Evolutionary conservation across 768 basidiomycete species (phyloP).

Genomic region (Rhizopogon vesiculosus): DNA sequence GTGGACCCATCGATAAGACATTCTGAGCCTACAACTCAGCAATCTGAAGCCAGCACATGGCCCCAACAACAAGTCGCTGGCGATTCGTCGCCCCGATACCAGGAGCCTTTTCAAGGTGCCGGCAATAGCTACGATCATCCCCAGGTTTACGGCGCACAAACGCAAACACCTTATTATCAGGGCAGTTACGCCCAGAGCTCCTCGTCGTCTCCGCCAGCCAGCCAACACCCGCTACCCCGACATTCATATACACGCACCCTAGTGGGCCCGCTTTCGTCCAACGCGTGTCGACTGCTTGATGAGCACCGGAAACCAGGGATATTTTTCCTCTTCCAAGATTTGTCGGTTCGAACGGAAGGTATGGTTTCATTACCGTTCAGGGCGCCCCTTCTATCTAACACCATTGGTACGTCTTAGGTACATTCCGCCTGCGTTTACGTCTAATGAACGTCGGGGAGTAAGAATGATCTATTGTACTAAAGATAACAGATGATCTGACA

Average conservation of each 20-base stretch:
- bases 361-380: constrained; percentile 23
- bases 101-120: constrained; percentile 19
- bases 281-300: constrained; percentile 80
- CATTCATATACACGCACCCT: constrained; percentile 82
- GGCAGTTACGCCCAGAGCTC: constrained; percentile 18
- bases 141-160: constrained; percentile 17
- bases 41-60: constrained; percentile 31
- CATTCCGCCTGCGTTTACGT: constrained; percentile 80
- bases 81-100: constrained; percentile 15
- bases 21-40: constrained; percentile 27
- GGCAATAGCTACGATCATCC: constrained; percentile 16
- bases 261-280: constrained; percentile 84
- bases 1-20: constrained; percentile 37
- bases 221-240: constrained; percentile 46
- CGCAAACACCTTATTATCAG: constrained; percentile 28
- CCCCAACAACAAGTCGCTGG: constrained; percentile 13
- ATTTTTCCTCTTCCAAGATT: constrained; percentile 93
- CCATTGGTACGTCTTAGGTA: constrained; percentile 42
- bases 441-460: constrained; percentile 90
- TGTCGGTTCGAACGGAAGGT: constrained; percentile 93
- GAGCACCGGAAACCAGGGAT: constrained; percentile 84
- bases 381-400: constrained; percentile 16
- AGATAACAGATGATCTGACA: constrained; percentile 14
- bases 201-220: constrained; percentile 25
- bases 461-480: constrained; percentile 34